These are phyloP conservation scores for Apiotrichum domesticum DNA, from an alignment of 1,284 basidiomycete genomes.

Conservation along the genomic window DNA sequence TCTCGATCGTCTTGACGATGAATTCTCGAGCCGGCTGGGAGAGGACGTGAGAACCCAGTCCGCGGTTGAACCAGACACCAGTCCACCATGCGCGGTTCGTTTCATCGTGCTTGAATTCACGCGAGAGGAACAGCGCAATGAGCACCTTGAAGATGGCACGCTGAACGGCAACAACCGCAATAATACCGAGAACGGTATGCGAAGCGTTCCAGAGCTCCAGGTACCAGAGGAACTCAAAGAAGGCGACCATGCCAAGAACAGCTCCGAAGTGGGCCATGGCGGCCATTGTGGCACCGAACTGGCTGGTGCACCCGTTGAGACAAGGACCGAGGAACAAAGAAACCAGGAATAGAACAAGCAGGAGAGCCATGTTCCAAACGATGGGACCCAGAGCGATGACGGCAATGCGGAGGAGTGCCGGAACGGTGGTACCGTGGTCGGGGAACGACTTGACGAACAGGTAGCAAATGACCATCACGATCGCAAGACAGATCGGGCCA, in stretches of 20 bases:
- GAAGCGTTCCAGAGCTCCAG: conserved; percentile 86
- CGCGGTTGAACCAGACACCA: conserved; percentile 86
- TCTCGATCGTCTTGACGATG: conserved; percentile 94
- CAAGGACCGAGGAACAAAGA: conserved; percentile 84
- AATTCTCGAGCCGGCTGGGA: conserved; percentile 91
- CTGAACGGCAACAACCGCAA: conserved; percentile 80
- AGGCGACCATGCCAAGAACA: conserved; percentile 74
- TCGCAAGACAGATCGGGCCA: conserved; percentile 73
- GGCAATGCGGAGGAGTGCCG: conserved; percentile 84
- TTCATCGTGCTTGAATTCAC: conserved; percentile 97
- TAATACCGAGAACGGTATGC: conserved; percentile 82
- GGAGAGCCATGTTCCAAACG: conserved; percentile 86
- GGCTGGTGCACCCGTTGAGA: conserved; percentile 71
- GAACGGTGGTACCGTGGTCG: conserved; percentile 50
- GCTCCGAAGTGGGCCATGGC: conserved; percentile 75
- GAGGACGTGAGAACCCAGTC: conserved; percentile 77
- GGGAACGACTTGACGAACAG: conserved; percentile 65
- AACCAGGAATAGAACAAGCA: conserved; percentile 79
- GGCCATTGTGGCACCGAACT: conserved; percentile 85
- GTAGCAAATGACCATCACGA: conserved; percentile 80
- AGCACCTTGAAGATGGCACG: conserved; percentile 85
- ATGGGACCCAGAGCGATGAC: conserved; percentile 91
- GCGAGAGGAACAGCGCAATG: conserved; percentile 83
- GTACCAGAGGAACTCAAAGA: conserved; percentile 95
- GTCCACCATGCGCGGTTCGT: conserved; percentile 98